Evolutionary conservation across 305 asterid genomes (phyloP).

Genomic region (Solanum hybrid): DNA sequence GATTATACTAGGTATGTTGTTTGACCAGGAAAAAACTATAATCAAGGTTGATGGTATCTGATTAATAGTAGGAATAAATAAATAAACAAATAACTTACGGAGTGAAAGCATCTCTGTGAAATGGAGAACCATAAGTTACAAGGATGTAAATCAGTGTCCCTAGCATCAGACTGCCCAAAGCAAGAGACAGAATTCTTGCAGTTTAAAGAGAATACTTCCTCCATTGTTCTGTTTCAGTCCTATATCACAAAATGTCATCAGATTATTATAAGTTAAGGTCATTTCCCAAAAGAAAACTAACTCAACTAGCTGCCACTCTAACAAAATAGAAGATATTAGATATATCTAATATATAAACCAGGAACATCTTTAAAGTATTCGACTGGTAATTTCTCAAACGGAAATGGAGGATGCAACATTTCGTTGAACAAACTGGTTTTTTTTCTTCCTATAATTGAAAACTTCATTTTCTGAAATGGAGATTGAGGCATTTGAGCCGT

Average conservation of each 20-base stretch:
- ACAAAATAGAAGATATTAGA: not conserved
- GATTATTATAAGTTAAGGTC: not conserved
- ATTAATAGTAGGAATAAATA: not conserved
- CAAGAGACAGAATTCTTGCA: slow-evolving; percentile 49
- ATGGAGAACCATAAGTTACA: slow-evolving; percentile 65
- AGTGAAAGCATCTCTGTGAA: slow-evolving; percentile 45
- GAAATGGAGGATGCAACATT: not conserved
- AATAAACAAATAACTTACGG: slow-evolving; percentile 44
- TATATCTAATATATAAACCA: not conserved
- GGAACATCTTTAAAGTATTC: not conserved
- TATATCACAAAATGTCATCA: slow-evolving; percentile 10
- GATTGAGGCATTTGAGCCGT: not conserved
- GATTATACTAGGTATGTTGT: no score
- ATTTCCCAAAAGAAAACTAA: not conserved
- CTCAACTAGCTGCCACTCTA: not conserved
- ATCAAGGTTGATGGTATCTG: not conserved
- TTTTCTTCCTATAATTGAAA: not conserved
- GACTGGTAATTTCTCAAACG: not conserved
- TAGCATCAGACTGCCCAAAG: slow-evolving; percentile 66
- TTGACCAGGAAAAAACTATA: not conserved
- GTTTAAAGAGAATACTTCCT: slow-evolving; percentile 32
- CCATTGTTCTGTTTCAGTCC: slow-evolving; percentile 38
- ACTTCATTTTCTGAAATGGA: not conserved
- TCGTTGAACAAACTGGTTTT: not conserved
- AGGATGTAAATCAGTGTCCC: slow-evolving; percentile 56